Evolutionary conservation across 2,329 filamentous ascomycete genomes (phyloP).

Genomic region (Cladorrhinum sp.): DNA sequence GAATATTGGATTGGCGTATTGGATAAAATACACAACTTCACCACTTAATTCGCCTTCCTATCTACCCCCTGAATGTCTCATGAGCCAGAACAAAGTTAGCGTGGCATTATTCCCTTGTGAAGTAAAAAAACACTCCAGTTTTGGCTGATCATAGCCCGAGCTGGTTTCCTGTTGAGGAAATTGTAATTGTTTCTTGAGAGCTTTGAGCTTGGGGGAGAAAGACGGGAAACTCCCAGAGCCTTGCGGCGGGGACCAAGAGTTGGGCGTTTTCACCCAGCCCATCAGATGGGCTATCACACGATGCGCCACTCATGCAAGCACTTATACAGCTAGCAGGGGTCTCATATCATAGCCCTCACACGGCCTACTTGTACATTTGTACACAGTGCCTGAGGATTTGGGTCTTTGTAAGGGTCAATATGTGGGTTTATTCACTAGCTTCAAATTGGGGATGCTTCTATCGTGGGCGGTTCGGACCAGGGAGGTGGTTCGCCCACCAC

Average conservation of each 20-base stretch:
- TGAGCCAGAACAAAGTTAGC: background rate
- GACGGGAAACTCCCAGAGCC: background rate
- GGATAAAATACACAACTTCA: background rate
- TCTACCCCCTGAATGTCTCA: background rate
- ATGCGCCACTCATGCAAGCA: slow-evolving; percentile 13
- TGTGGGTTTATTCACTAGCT: background rate
- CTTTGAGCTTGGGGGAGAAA: background rate
- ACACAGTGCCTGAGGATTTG: slow-evolving; percentile 13
- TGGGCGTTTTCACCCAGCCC: background rate
- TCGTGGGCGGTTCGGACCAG: background rate
- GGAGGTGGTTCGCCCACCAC: background rate
- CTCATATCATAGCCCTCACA: background rate
- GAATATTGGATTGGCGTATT: background rate
- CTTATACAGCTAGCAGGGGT: slow-evolving; percentile 1
- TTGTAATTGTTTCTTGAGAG: background rate
- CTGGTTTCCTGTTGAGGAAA: background rate
- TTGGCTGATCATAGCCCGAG: no score
- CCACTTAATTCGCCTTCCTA: background rate
- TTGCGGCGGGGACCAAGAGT: background rate
- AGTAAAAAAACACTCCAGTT: no score
- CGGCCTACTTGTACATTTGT: slow-evolving; percentile 10
- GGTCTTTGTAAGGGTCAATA: background rate
- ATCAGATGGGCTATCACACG: background rate
- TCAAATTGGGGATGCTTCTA: background rate
- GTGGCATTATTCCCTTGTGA: no score